Conservation (phyloP, 352 stramenopile species). For the Globisporangium nagaii region DNA sequence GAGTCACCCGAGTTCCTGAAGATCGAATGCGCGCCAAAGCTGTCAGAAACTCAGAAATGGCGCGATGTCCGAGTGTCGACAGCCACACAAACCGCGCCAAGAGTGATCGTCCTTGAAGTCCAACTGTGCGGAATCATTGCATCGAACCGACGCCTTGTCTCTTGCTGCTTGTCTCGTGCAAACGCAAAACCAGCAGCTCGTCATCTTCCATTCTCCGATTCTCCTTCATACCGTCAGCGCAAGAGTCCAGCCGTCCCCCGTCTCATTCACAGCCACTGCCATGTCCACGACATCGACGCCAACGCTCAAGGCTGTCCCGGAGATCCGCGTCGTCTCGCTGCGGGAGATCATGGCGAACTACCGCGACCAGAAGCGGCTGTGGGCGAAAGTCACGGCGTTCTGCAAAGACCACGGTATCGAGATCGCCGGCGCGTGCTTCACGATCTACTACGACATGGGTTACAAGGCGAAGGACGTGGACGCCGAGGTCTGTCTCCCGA, state of each 20-base stretch:
- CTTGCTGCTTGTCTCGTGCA: too few species aligned
- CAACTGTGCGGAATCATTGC: too few species aligned
- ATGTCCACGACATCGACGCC: not conserved
- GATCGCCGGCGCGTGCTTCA: conserved; percentile 22
- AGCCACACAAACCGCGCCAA: too few species aligned
- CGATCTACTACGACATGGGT: conserved; percentile 32
- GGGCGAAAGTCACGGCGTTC: conserved; percentile 26
- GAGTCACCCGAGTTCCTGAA: too few species aligned
- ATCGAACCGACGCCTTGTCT: too few species aligned
- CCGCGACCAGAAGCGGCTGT: conserved; percentile 33
- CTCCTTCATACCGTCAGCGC: too few species aligned
- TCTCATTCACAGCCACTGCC: not conserved
- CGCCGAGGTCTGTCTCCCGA: conserved; percentile 43
- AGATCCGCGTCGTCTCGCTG: conserved; percentile 27
- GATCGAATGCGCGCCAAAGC: too few species aligned
- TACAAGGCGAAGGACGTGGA: conserved; percentile 42
- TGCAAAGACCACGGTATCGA: conserved; percentile 14
- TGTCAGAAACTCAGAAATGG: too few species aligned
- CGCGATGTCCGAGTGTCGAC: too few species aligned
- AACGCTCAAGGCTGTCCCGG: conserved; percentile 24
- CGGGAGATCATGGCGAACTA: conserved; percentile 39
- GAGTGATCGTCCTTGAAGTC: too few species aligned
- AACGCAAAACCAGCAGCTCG: too few species aligned
- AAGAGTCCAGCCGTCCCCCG: not conserved
- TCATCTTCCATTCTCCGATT: not conserved